phyloP scores from a whole-genome alignment of 257 asterid genomes.

The Thymus quinquecostatus region DNA sequence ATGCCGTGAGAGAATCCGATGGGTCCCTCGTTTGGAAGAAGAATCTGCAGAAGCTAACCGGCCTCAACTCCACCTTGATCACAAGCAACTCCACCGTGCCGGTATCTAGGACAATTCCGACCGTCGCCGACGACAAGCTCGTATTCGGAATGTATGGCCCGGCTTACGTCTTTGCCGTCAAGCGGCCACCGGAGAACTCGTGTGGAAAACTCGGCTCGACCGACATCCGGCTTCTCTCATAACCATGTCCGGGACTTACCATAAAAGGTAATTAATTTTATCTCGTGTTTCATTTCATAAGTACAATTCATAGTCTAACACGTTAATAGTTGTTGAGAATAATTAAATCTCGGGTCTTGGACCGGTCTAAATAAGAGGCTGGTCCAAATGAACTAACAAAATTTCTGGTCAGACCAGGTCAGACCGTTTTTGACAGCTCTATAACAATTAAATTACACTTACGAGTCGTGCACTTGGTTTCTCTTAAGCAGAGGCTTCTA shows the following conservation, averaged over 20 bases:
- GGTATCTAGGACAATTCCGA: slow-evolving; percentile 52
- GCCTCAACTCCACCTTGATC: slow-evolving; percentile 33
- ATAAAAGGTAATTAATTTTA: slow-evolving; percentile 31
- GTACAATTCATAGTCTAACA: too few species aligned
- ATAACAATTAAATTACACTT: too few species aligned
- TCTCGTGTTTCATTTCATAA: too few species aligned
- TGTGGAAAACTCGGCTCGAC: slow-evolving; percentile 54
- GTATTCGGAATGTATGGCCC: slow-evolving; percentile 49
- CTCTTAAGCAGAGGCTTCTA: slow-evolving; percentile 11
- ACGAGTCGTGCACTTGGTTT: too few species aligned
- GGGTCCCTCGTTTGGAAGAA: slow-evolving; percentile 50
- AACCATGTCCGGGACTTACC: slow-evolving; percentile 68
- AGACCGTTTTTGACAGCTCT: too few species aligned
- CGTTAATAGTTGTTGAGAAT: neutral
- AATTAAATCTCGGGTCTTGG: too few species aligned
- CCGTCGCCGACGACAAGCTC: slow-evolving; percentile 44
- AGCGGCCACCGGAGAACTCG: slow-evolving; percentile 43
- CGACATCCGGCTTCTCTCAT: slow-evolving; percentile 45
- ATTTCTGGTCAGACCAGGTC: too few species aligned
- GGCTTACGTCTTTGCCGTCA: slow-evolving; percentile 47
- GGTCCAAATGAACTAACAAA: too few species aligned
- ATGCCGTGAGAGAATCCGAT: slow-evolving; percentile 46
- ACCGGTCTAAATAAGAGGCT: too few species aligned
- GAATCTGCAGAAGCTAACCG: slow-evolving; percentile 37
- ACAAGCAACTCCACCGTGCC: slow-evolving; percentile 25